Percentiles rank a stretch among this genome's conserved stretches.
phyloP scores from a whole-genome alignment of 2,329 filamentous ascomycete genomes.

The Cladophialophora exuberans region DNA sequence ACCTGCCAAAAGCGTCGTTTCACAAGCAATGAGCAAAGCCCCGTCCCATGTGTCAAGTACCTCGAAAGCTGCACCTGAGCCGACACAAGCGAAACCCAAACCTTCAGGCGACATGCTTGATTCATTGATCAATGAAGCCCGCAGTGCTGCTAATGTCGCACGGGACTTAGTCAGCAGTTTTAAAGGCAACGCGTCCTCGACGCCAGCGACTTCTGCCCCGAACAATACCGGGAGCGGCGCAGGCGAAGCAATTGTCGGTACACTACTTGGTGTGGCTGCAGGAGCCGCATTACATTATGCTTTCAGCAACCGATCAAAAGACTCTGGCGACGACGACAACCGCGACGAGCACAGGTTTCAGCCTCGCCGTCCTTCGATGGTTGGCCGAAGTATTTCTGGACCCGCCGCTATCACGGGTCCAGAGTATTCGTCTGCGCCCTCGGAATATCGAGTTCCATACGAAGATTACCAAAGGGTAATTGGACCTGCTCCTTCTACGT shows the following conservation, averaged over 20 bases:
- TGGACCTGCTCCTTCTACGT: constrained; percentile 27
- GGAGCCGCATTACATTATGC: constrained; percentile 77
- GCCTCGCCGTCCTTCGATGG: constrained; percentile 10
- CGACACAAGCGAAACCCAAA: constrained; percentile 10
- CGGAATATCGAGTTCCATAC: constrained; percentile 10
- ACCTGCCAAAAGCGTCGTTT: constrained; percentile 18
- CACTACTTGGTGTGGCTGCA: constrained; percentile 76
- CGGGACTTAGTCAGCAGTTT: constrained; percentile 31
- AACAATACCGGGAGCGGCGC: constrained; percentile 40
- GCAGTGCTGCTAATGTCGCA: constrained; percentile 37
- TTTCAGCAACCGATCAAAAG: constrained; percentile 59
- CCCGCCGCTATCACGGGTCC: constrained; percentile 16
- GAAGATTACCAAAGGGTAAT: constrained; percentile 23
- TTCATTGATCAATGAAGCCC: constrained; percentile 45
- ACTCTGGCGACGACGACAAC: constrained; percentile 8
- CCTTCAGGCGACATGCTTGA: constrained; percentile 38
- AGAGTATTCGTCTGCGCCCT: constrained; percentile 19
- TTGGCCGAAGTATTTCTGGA: constrained; percentile 21
- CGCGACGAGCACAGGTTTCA: constrained; percentile 3
- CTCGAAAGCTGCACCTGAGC: constrained; percentile 1
- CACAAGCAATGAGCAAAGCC: constrained; percentile 12
- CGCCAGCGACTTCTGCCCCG: constrained; percentile 28
- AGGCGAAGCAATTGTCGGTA: constrained; percentile 70
- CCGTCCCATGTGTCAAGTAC: constrained; percentile 1
- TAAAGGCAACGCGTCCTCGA: constrained; percentile 19